Percentiles rank a stretch among this genome's conserved stretches.
These are phyloP conservation scores for Plasmodium vivax DNA, from an alignment of 169 alveolate species.

Conservation along the genomic window DNA sequence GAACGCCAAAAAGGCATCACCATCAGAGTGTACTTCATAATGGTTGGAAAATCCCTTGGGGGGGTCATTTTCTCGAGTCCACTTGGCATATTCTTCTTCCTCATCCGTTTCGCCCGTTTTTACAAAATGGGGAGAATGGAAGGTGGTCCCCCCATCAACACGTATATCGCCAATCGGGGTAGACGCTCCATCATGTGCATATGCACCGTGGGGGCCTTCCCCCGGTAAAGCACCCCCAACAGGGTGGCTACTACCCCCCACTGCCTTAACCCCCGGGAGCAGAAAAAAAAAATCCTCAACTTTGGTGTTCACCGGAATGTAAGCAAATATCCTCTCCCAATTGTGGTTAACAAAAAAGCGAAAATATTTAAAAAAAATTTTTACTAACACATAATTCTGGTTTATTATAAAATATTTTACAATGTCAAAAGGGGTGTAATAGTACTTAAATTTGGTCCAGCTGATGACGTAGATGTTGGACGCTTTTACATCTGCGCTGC, in stretches of 20 bases:
- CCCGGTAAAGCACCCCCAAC: background rate
- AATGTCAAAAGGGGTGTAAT: slow-evolving; percentile 61
- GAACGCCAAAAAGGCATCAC: slow-evolving; percentile 24
- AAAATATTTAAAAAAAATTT: slow-evolving; percentile 67
- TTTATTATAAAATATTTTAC: slow-evolving; percentile 59
- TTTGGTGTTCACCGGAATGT: slow-evolving; percentile 36
- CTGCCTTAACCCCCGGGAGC: slow-evolving; percentile 1
- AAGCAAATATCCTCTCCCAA: slow-evolving; percentile 50
- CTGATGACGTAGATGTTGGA: slow-evolving; percentile 24
- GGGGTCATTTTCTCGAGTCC: background rate
- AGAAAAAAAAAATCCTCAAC: slow-evolving; percentile 41
- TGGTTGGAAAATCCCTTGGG: background rate
- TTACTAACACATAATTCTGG: slow-evolving; percentile 38
- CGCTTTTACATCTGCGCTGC: background rate
- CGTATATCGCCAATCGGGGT: background rate
- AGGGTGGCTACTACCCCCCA: background rate
- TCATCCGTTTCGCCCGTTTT: background rate
- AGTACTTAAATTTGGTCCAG: slow-evolving; percentile 73
- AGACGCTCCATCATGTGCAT: background rate
- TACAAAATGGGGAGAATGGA: background rate
- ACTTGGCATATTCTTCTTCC: background rate
- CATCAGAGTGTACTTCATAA: slow-evolving; percentile 24
- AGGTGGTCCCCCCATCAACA: background rate
- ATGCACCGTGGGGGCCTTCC: background rate
- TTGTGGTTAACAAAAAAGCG: slow-evolving; percentile 25